Evolutionary conservation across 805 yeast genomes (phyloP), one percentile per base, ranked within the genome.

Genomic region (Candida boidinii): DNA sequence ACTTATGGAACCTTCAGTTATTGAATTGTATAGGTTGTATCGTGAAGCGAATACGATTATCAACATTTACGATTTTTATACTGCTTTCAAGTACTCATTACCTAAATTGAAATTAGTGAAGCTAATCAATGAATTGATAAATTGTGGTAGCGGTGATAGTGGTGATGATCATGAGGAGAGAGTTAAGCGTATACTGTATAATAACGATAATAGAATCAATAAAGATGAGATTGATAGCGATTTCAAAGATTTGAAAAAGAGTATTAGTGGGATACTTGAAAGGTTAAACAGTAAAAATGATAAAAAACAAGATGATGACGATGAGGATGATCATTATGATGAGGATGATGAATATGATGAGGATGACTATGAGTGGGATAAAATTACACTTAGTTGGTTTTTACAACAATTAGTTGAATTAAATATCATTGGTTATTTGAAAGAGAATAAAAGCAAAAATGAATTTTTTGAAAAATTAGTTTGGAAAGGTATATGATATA

Each of bases 351-450:
- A 54, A 28, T 7, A 51, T 45, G 23, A 39, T 49, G 51, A 49
- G 7, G 55, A 51, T 13, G 66, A 64, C 5, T 55, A 48, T 1
- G 61, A 58, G 7, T 82, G 92, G 86, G 79, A 78, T 28, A 70
- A 73, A 38, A 45, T 78, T 29, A 58, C 76, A 0, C 60, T 81
- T 42, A 70, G 85, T 4, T 73, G 92, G 73, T 87, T 87, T 49
- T 58, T 82, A 39, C 88, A 82, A 43, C 76, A 76, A 14, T 64
- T 88, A 30, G 71, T 71, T 17, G 95, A 86, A 48, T 61, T 87
- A 37, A 72, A 75, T 37, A 59, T 70, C 40, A 58, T 82, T 35
- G 96, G 96, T 0, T 57, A 84, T 29, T 50, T 85, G 14, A 76
- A 75, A 42, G 80, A 78, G 33, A 70, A 69, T 27, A 66, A 64